Evolutionary conservation across 257 asterid genomes (phyloP), one percentile per base, ranked within the genome.

Genomic region (Galeopsis tetrahit): DNA sequence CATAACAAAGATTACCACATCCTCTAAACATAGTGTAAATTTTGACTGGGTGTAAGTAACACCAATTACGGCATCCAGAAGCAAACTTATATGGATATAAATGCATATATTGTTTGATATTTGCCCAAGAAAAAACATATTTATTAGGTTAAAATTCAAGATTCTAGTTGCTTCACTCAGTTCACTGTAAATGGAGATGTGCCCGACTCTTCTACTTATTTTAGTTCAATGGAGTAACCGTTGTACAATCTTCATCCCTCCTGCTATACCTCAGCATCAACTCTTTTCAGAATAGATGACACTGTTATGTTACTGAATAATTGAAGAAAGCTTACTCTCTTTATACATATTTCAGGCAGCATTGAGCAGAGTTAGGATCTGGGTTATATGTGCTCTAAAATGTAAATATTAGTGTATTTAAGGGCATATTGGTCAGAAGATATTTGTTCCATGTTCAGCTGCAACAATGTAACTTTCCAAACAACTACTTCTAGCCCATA

Each of bases 311-410:
- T 57, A 9, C 3, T 2, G 15, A 28, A 40, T 32, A 73, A 68
- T 14, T 42, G 56, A 63, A 73, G 62, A 31, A 34, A 43, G 13
- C 69, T 71, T 61, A 66, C 55, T 17, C 3, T 36, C 42, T 36
- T 4, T 71, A 10, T 4, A 58, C 2, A 6, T 35, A 36, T 38
- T 46, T 59, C 59, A 49, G 59, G 36, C 10, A 7, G 38, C 49
- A 53, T 52, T n/a, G 44, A 14, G 39, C 61, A n/a, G 48, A 64
- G 66, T 13, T 53, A 17, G 17, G 77, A 64, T 64, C 46, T 53
- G 66, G 66, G 66, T 17, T 38, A 40, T 14, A 31, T 32, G 64
- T 73, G 58, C 39, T 39, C 6, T 63, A 40, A 39, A 40, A 40
- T 73, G 28, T 52, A 55, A 63, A 51, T 63, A 31, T 8, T 38